phyloP scores from a whole-genome alignment of 2,329 filamentous ascomycete genomes.

The Nothophaeocryptopus gaeumannii region DNA sequence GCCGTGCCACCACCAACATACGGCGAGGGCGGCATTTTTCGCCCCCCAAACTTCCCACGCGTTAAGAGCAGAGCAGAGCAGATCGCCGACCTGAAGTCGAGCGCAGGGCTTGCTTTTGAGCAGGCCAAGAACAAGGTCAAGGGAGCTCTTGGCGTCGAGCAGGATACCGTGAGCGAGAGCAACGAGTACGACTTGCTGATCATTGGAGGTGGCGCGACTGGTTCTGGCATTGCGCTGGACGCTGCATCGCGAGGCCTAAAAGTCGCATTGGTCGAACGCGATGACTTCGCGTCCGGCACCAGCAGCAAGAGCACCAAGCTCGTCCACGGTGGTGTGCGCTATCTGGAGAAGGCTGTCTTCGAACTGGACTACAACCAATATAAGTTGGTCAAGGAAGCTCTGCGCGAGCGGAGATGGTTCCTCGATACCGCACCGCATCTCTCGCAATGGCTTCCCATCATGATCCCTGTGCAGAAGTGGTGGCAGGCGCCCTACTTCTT shows the following conservation, averaged over 20 bases:
- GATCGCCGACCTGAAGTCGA: slow-evolving; percentile 58
- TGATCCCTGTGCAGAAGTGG: slow-evolving; percentile 79
- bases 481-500: slow-evolving; percentile 80
- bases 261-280: slow-evolving; percentile 76
- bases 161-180: slow-evolving; percentile 27
- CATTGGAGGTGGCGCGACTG: slow-evolving; percentile 77
- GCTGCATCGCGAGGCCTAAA: slow-evolving; percentile 74
- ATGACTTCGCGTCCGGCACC: slow-evolving; percentile 78
- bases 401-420: slow-evolving; percentile 80
- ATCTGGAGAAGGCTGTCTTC: slow-evolving; percentile 82
- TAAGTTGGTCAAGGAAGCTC: slow-evolving; percentile 73
- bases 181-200: slow-evolving; percentile 71
- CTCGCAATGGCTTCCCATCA: slow-evolving; percentile 76
- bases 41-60: slow-evolving; percentile 63
- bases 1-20: slow-evolving; percentile 69
- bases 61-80: slow-evolving; percentile 63
- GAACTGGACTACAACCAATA: slow-evolving; percentile 79
- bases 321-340: slow-evolving; percentile 79
- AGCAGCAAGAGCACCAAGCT: slow-evolving; percentile 86
- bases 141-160: slow-evolving; percentile 34
- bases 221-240: slow-evolving; percentile 76
- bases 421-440: slow-evolving; percentile 79
- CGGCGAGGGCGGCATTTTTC: slow-evolving; percentile 65
- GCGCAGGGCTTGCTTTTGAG: slow-evolving; percentile 44
- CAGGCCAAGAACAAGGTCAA: slow-evolving; percentile 46